Percentiles rank a stretch among this genome's conserved stretches.
These are phyloP conservation scores for Sugiyamaella marilandica DNA, from an alignment of 805 yeast species.

Conservation along the genomic window DNA sequence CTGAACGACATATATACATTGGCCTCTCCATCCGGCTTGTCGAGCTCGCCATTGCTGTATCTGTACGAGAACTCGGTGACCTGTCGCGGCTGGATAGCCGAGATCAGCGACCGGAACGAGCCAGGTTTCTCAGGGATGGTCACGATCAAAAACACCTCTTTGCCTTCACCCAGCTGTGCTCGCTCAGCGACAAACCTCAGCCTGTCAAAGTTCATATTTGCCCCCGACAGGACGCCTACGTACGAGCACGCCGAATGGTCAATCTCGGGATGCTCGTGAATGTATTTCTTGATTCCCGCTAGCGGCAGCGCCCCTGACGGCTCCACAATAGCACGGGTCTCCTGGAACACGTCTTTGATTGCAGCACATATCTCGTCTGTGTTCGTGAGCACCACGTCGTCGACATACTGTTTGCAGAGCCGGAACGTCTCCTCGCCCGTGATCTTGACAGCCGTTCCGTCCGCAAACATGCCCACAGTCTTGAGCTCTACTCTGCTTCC, in stretches of 20 bases:
- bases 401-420: constrained; percentile 71
- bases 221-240: constrained; percentile 87
- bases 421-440: constrained; percentile 91
- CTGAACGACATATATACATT: constrained; percentile 84
- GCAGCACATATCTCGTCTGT: constrained; percentile 98
- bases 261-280: constrained; percentile 54
- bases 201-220: constrained; percentile 97
- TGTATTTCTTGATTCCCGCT: constrained; percentile 87
- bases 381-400: constrained; percentile 76
- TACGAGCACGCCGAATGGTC: constrained; percentile 68
- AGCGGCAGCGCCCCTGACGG: constrained; percentile 97
- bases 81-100: constrained; percentile 75
- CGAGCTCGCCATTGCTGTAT: constrained; percentile 40
- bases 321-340: constrained; percentile 88
- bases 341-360: constrained; percentile 93
- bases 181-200: constrained; percentile 94
- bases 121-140: constrained; percentile 93
- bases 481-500: constrained; percentile 53
- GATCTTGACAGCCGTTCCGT: constrained; percentile 92
- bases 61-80: constrained; percentile 95
- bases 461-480: constrained; percentile 95
- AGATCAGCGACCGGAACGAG: constrained; percentile 72
- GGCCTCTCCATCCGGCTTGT: constrained; percentile 42
- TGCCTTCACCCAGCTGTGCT: constrained; percentile 97
- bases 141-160: constrained; percentile 86